Conservation (phyloP, 495 filamentous ascomycete species). For the Aspergillus kassunensis region DNA sequence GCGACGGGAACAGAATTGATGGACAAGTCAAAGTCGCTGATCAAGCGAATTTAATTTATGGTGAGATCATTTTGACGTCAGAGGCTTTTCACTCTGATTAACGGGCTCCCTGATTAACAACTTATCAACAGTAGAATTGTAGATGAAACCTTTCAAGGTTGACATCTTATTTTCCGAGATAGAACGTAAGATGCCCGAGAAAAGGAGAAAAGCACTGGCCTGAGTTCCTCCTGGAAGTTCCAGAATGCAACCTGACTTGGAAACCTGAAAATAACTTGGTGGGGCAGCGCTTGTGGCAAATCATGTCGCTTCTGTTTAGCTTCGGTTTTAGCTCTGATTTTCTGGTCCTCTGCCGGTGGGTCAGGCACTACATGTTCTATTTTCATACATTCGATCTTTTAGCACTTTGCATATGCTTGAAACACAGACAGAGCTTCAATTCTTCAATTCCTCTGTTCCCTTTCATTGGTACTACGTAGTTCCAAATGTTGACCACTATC, state of each 20-base stretch:
- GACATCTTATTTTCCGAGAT: background rate
- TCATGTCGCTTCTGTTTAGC: background rate
- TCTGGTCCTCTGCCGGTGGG: background rate
- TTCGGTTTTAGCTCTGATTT: background rate
- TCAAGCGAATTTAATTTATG: background rate
- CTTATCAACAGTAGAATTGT: no score
- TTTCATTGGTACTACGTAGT: no score
- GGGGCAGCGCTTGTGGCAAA: background rate
- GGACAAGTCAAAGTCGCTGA: slow-evolving; percentile 7
- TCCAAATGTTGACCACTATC: no score
- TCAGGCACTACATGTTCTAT: no score
- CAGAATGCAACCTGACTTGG: no score
- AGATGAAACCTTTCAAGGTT: no score
- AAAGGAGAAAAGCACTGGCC: background rate
- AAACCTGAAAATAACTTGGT: slow-evolving; percentile 7
- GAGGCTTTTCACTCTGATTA: background rate
- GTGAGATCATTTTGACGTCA: slow-evolving; percentile 7
- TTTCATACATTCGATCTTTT: no score
- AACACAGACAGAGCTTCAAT: no score
- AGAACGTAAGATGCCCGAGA: background rate
- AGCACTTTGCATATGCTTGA: no score
- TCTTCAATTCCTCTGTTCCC: no score
- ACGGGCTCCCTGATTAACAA: no score
- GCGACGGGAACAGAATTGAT: background rate
- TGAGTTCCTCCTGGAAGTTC: no score